phyloP scores from a whole-genome alignment of 129 eudicot species.

The Centrapalus pauciflorus region DNA sequence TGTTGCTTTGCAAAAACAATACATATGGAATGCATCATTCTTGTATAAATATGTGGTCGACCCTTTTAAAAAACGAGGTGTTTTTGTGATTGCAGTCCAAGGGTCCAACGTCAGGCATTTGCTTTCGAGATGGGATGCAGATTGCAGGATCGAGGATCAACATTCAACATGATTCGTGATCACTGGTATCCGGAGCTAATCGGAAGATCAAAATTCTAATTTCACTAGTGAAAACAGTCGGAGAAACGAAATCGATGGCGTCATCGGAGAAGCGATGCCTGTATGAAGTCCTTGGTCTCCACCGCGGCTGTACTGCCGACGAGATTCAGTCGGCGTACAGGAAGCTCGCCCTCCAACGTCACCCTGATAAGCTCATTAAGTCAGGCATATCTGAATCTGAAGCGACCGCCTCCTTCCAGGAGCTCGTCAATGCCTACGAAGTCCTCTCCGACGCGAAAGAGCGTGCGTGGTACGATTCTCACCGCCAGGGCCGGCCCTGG shows the following conservation, averaged over 20 bases:
- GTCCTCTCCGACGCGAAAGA: constrained; percentile 84
- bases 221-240: neutral
- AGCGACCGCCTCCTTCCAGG: constrained; percentile 91
- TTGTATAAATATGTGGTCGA: too few species aligned
- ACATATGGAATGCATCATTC: too few species aligned
- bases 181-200: neutral
- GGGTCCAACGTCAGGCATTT: too few species aligned
- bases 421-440: constrained; percentile 89
- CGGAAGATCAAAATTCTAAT: constrained; percentile 1
- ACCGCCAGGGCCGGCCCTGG: too few species aligned
- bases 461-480: constrained; percentile 97
- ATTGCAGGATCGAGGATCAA: too few species aligned
- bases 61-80: too few species aligned
- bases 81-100: too few species aligned
- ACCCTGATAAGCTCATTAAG: constrained; percentile 82
- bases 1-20: too few species aligned
- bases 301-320: constrained; percentile 64
- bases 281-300: constrained; percentile 78
- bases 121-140: too few species aligned
- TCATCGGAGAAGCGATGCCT: constrained; percentile 80
- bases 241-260: constrained; percentile 30
- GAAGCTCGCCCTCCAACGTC: constrained; percentile 94
- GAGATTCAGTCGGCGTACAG: constrained; percentile 87
- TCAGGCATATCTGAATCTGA: constrained; percentile 77
- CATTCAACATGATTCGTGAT: neutral